phyloP scores from a whole-genome alignment of 2,329 filamentous ascomycete species.

The Juglanconis oblonga region DNA sequence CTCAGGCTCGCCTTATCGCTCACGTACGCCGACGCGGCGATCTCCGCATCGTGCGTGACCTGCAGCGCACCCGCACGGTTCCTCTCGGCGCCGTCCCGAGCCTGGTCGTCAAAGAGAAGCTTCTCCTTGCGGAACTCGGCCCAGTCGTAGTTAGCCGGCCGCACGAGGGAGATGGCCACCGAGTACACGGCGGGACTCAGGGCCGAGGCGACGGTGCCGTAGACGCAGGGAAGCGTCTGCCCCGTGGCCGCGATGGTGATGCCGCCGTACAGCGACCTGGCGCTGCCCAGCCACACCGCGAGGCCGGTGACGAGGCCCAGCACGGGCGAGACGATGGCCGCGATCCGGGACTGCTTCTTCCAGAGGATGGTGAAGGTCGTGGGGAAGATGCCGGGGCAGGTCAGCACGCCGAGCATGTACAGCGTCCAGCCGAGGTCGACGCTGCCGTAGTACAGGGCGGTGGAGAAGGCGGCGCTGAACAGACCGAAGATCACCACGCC shows the following conservation, averaged over 20 bases:
- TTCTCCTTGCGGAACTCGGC: conserved; percentile 35
- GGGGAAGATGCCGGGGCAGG: conserved; percentile 51
- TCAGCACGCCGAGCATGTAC: conserved; percentile 53
- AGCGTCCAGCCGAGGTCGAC: conserved; percentile 53
- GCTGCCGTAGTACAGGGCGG: conserved; percentile 50
- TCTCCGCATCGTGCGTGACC: conserved; percentile 21
- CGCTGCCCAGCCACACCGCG: conserved; percentile 50
- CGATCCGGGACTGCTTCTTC: conserved; percentile 45
- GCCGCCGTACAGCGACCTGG: conserved; percentile 42
- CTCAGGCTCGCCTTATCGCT: conserved; percentile 36
- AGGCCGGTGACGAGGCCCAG: conserved; percentile 47
- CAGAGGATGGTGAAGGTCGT: conserved; percentile 52
- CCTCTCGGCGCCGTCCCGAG: not conserved
- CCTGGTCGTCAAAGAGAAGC: conserved; percentile 33
- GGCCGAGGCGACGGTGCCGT: conserved; percentile 48
- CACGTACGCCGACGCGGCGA: conserved; percentile 23
- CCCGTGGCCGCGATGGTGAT: conserved; percentile 47
- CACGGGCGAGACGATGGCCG: conserved; percentile 48
- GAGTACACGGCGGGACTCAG: conserved; percentile 25
- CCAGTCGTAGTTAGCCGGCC: conserved; percentile 24
- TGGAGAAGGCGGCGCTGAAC: conserved; percentile 50
- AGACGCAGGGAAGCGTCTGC: conserved; percentile 47
- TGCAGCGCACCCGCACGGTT: not conserved
- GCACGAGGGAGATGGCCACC: conserved; percentile 12
- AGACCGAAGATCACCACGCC: conserved; percentile 51